These are phyloP conservation scores for Tilletia horrida DNA, from an alignment of 1,284 basidiomycete genomes.

Conservation along the genomic window DNA sequence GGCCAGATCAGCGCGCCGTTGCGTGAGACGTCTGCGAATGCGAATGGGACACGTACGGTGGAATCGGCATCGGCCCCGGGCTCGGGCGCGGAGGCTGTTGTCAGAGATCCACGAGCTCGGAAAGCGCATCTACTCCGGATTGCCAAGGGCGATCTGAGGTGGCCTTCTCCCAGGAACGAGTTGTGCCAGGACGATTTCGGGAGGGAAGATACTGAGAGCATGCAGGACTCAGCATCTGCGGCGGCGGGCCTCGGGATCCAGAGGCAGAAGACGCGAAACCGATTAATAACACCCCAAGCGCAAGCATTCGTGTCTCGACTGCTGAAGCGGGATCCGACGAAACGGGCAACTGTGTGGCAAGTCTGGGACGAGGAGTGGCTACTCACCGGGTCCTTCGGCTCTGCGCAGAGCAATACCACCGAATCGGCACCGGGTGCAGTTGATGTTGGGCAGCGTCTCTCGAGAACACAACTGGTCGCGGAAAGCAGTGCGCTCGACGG, in stretches of 20 bases:
- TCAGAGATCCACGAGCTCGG: constrained; percentile 34
- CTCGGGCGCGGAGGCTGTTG: not conserved
- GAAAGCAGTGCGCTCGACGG: constrained; percentile 32
- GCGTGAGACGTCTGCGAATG: not conserved
- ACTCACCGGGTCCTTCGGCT: constrained; percentile 40
- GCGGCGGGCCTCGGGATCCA: not conserved
- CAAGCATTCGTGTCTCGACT: constrained; percentile 44
- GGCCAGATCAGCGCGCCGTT: not conserved
- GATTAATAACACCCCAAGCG: constrained; percentile 47
- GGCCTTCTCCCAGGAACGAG: constrained; percentile 55
- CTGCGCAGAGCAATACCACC: too few relatives aligned
- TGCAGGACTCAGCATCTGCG: too few relatives aligned
- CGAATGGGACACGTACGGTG: not conserved
- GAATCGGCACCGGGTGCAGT: too few relatives aligned
- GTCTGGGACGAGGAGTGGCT: constrained; percentile 52
- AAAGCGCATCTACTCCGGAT: constrained; percentile 51
- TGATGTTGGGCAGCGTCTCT: not conserved
- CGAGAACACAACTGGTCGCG: constrained; percentile 25
- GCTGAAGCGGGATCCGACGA: constrained; percentile 44
- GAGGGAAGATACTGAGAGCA: constrained; percentile 24
- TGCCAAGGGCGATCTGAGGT: constrained; percentile 52
- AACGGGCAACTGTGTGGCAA: constrained; percentile 43
- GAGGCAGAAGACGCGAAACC: constrained; percentile 20
- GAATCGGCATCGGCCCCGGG: not conserved
- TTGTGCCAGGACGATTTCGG: not conserved